Evolutionary conservation across 371 early-diverging fungal genomes (phyloP).

Genomic region (Mucor indicus): DNA sequence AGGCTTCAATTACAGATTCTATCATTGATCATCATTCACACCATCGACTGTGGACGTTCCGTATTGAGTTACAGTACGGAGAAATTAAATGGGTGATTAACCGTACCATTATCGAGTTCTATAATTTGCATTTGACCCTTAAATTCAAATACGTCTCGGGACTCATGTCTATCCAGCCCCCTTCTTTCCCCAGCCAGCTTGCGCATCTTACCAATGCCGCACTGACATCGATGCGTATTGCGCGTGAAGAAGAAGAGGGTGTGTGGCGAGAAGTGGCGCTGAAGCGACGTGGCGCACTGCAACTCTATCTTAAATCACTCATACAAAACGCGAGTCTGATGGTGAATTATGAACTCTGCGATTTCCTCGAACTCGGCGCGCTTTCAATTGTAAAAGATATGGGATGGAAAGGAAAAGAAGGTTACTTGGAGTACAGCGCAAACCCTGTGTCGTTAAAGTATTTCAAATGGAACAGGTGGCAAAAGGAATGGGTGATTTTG

Average conservation of each 20-base stretch:
- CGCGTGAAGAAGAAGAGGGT: constrained; percentile 27
- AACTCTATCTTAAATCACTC: constrained; percentile 58
- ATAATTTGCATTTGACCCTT: constrained; percentile 61
- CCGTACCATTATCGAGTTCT: constrained; percentile 67
- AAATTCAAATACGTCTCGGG: constrained; percentile 33
- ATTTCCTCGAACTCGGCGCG: constrained; percentile 75
- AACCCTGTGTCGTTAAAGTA: constrained; percentile 1
- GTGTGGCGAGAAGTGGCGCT: constrained; percentile 34
- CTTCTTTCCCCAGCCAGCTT: constrained; percentile 42
- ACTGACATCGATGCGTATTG: constrained; percentile 30
- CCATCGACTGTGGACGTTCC: constrained; percentile 43
- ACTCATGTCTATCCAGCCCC: constrained; percentile 22
- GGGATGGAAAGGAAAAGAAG: constrained; percentile 88
- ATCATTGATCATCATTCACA: constrained; percentile 30
- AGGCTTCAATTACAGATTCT: constrained; percentile 51
- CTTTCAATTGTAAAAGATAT: constrained; percentile 69
- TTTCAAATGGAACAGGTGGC: constrained; percentile 43
- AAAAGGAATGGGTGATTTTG: constrained; percentile 68
- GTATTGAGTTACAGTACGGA: constrained; percentile 79
- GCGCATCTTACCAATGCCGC: constrained; percentile 34
- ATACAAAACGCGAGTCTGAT: constrained; percentile 51
- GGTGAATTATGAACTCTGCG: constrained; percentile 66
- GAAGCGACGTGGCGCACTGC: constrained; percentile 60
- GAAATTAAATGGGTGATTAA: constrained; percentile 74
- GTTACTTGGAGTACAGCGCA: constrained; percentile 57